Conservation (phyloP, 139 green algal species). For the Spirogloea muscicola region DNA sequence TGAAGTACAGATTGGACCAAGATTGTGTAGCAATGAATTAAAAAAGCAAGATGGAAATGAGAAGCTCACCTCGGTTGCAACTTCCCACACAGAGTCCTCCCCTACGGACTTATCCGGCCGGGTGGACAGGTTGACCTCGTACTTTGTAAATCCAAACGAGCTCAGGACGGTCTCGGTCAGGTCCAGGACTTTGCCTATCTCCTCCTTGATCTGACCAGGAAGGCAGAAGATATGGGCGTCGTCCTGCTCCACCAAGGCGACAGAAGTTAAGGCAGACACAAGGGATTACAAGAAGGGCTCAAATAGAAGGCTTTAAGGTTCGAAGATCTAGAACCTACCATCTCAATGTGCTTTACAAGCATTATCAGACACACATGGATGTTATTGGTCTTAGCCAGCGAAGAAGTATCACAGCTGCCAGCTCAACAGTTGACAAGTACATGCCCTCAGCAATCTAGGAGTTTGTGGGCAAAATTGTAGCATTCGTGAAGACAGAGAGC, state of each 20-base stretch:
- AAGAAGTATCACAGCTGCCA: no score
- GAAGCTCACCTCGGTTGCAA: constrained; percentile 56
- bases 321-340: no score
- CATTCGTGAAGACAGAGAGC: background rate
- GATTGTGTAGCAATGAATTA: background rate
- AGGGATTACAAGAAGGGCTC: no score
- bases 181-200: constrained; percentile 83
- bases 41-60: background rate
- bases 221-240: constrained; percentile 99
- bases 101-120: constrained; percentile 92
- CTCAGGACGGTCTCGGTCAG: constrained; percentile 80
- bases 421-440: no score
- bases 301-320: no score
- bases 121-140: constrained; percentile 91
- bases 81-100: constrained; percentile 79
- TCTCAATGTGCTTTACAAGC: no score
- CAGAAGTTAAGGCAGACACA: no score
- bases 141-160: constrained; percentile 87
- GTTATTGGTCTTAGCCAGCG: no score
- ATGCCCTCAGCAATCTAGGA: no score
- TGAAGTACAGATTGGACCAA: background rate
- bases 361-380: no score
- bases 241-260: constrained; percentile 78
- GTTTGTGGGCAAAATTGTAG: no score
- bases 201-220: constrained; percentile 76